Percentiles rank a stretch among this genome's conserved stretches.
These are phyloP conservation scores for Knufia fluminis DNA, from an alignment of 2,329 filamentous ascomycete species.

Conservation along the genomic window DNA sequence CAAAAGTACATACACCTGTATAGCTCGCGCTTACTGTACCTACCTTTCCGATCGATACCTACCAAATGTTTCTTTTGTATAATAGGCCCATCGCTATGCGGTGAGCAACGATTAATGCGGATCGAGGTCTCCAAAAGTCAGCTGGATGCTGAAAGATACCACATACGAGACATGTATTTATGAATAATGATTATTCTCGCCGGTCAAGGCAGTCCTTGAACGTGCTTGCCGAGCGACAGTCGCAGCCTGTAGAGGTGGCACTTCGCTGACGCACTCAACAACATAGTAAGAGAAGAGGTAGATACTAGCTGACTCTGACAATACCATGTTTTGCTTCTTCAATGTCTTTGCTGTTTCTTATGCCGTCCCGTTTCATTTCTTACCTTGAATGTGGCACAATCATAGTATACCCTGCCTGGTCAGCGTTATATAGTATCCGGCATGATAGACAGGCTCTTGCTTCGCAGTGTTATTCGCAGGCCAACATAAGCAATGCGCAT, in stretches of 20 bases:
- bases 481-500: background rate
- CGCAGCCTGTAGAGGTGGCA: too few species aligned
- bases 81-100: background rate
- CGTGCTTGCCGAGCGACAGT: too few species aligned
- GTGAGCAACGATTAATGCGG: background rate
- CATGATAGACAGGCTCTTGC: background rate
- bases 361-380: too few species aligned
- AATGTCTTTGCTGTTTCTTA: too few species aligned
- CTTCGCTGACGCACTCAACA: too few species aligned
- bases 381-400: too few species aligned
- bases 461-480: background rate
- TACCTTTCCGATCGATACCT: background rate
- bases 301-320: too few species aligned
- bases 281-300: too few species aligned
- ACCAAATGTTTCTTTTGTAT: background rate
- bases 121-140: background rate
- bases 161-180: conserved; percentile 4
- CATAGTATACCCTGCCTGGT: too few species aligned
- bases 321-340: too few species aligned
- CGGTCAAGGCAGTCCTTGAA: background rate
- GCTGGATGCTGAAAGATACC: background rate
- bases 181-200: conserved; percentile 7
- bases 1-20: background rate
- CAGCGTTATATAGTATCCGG: too few species aligned
- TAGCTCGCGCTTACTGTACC: background rate